Evolutionary conservation across 192 early-diverging fungal species (phyloP).

Genomic region (Radiomyces spectabilis): DNA sequence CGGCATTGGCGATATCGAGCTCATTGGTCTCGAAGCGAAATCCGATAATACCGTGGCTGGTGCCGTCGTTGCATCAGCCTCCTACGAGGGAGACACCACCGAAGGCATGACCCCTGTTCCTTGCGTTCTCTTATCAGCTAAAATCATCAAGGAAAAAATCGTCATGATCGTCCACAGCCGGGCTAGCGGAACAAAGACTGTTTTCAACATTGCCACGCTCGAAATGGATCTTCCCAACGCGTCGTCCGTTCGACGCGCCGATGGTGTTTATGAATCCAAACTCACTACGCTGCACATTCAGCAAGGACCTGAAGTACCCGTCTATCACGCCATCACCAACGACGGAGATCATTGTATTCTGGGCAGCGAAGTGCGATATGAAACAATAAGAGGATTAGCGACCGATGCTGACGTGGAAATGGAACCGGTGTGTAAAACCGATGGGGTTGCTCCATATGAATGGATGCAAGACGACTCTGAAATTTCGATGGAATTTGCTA

Average conservation of each 20-base stretch:
- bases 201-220: constrained; percentile 12
- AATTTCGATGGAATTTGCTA: constrained; percentile 52
- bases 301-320: constrained; percentile 42
- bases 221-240: constrained; percentile 5
- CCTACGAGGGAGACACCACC: constrained; percentile 12
- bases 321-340: constrained; percentile 36
- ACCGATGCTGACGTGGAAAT: constrained; percentile 1
- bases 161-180: constrained; percentile 15
- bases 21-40: constrained; percentile 5
- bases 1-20: constrained; percentile 24
- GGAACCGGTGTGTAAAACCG: not conserved
- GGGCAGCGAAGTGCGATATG: constrained; percentile 27
- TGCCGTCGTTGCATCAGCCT: not conserved
- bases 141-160: constrained; percentile 12
- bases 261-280: not conserved
- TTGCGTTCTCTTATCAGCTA: constrained; percentile 24
- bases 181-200: not conserved
- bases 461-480: constrained; percentile 65
- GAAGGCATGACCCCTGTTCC: constrained; percentile 26
- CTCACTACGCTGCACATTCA: constrained; percentile 27
- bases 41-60: not conserved
- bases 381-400: constrained; percentile 13
- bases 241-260: not conserved
- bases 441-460: constrained; percentile 36
- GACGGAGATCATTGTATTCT: constrained; percentile 35